Conservation (phyloP, 495 filamentous ascomycete genomes). For the Pseudoneurospora amorphoporcata region DNA sequence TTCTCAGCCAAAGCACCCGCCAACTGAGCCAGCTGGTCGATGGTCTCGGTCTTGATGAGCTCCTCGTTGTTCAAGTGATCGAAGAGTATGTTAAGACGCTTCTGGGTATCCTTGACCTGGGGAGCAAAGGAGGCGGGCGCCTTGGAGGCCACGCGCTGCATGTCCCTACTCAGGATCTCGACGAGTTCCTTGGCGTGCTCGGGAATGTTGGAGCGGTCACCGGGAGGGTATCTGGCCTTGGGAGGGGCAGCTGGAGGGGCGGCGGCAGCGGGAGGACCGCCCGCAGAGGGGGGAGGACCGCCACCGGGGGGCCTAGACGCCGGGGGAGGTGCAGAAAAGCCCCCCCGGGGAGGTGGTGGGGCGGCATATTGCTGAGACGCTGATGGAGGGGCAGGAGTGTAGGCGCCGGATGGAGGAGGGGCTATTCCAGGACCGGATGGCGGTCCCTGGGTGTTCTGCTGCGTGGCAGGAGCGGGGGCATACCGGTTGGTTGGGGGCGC, state of each 20-base stretch:
- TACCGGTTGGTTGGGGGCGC: constrained; percentile 73
- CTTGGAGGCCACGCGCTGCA: constrained; percentile 74
- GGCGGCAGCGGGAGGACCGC: constrained; percentile 26
- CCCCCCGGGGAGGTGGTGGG: constrained; percentile 19
- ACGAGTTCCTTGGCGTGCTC: constrained; percentile 61
- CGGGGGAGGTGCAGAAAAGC: constrained; percentile 20
- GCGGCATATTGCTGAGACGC: constrained; percentile 12
- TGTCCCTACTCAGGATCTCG: constrained; percentile 71
- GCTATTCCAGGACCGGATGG: constrained; percentile 17
- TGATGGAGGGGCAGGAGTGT: constrained; percentile 38
- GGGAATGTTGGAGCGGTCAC: constrained; percentile 87
- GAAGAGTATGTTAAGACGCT: constrained; percentile 81
- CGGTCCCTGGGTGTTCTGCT: constrained; percentile 33
- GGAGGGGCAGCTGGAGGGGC: constrained; percentile 27
- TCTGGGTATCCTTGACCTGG: constrained; percentile 87
- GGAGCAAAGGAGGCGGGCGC: constrained; percentile 73
- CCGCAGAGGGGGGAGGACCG: constrained; percentile 41
- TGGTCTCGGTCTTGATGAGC: constrained; percentile 70
- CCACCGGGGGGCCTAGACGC: constrained; percentile 31
- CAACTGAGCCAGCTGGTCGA: constrained; percentile 52
- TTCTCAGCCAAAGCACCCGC: constrained; percentile 55
- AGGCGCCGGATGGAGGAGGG: constrained; percentile 45
- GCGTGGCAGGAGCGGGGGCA: constrained; percentile 63
- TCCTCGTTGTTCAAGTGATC: constrained; percentile 96
- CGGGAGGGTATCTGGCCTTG: constrained; percentile 60